phyloP scores from a whole-genome alignment of 2,329 filamentous ascomycete species.

The Alternaria metachromatica region DNA sequence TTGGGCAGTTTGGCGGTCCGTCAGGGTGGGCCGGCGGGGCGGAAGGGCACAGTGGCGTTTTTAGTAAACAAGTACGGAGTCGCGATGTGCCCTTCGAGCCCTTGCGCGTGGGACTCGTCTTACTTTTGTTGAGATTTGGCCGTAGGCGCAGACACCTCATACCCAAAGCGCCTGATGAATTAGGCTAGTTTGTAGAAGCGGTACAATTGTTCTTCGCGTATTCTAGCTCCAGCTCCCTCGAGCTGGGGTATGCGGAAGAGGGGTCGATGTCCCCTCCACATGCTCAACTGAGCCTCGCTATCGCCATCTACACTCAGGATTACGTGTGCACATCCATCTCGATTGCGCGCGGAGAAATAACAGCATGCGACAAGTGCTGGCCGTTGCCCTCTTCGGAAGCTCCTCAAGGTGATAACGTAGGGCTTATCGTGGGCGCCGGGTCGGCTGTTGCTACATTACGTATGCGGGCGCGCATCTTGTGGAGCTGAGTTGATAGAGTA shows the following conservation, averaged over 20 bases:
- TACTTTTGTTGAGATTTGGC: not conserved
- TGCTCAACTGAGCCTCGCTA: not conserved
- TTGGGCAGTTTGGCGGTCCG: conserved; percentile 2
- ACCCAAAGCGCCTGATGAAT: not conserved
- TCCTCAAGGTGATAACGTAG: conserved; percentile 6
- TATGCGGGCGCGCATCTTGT: conserved; percentile 2
- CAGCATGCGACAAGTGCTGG: not conserved
- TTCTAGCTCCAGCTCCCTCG: not conserved
- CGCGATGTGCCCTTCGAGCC: not conserved
- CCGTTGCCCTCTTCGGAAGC: conserved; percentile 8
- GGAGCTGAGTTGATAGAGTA: not conserved
- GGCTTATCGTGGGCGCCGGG: conserved; percentile 9
- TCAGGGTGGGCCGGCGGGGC: not conserved
- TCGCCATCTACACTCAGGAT: not conserved
- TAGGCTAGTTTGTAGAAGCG: not conserved
- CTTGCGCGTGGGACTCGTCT: not conserved
- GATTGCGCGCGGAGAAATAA: not conserved
- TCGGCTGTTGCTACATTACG: conserved; percentile 7
- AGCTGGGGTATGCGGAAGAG: not conserved
- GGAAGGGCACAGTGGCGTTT: not conserved
- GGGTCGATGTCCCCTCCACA: not conserved
- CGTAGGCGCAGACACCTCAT: not conserved
- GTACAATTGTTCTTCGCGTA: not conserved
- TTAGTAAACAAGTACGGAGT: not conserved
- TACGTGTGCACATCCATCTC: not conserved